Percentiles rank a stretch among this genome's conserved stretches.
phyloP scores from a whole-genome alignment of 768 basidiomycete genomes.

The Piloderma croceum region DNA sequence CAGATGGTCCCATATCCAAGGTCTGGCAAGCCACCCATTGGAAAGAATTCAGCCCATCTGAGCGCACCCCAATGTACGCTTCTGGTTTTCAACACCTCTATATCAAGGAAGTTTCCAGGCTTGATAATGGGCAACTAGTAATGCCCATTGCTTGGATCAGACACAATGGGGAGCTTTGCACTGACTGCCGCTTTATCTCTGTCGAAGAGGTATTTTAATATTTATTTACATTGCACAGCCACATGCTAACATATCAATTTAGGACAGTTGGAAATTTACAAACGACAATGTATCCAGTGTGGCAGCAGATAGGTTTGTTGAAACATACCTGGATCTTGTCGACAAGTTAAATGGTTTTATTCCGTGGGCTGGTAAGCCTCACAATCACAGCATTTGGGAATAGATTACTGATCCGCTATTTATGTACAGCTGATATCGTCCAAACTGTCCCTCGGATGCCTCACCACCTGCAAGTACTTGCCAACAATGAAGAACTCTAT shows the following conservation, averaged over 20 bases:
- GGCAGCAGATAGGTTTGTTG: background rate
- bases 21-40: slow-evolving; percentile 13
- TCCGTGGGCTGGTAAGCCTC: background rate
- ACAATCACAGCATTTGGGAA: no score
- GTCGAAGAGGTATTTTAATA: no score
- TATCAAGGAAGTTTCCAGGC: slow-evolving; percentile 12
- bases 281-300: background rate
- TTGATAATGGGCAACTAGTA: slow-evolving; percentile 2
- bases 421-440: no score
- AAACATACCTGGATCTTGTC: background rate
- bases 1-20: slow-evolving; percentile 10
- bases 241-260: background rate
- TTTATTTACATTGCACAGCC: background rate
- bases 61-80: slow-evolving; percentile 13
- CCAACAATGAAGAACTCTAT: slow-evolving; percentile 4
- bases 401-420: no score
- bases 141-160: slow-evolving; percentile 4
- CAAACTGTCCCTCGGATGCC: slow-evolving; percentile 3
- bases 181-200: slow-evolving; percentile 1
- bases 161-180: slow-evolving; percentile 5
- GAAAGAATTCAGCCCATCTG: slow-evolving; percentile 5
- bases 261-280: background rate
- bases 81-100: slow-evolving; percentile 11
- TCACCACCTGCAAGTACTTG: slow-evolving; percentile 1
- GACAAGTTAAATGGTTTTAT: background rate